phyloP scores from a whole-genome alignment of 306 rosid species.

The Ammopiptanthus mongolicus region DNA sequence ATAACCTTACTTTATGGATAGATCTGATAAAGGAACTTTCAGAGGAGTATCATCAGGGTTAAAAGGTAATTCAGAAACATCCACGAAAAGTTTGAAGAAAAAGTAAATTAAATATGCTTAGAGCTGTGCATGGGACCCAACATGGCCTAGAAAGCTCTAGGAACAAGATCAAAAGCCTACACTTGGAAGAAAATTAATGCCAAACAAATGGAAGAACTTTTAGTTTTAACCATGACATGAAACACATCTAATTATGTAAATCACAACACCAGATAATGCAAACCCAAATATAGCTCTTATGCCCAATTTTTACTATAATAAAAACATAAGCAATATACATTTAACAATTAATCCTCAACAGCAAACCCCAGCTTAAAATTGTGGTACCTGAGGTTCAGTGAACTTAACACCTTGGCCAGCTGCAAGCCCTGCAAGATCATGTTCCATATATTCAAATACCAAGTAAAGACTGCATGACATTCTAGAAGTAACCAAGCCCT shows the following conservation, averaged over 20 bases:
- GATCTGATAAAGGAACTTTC: conserved; percentile 24
- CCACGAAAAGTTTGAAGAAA: conserved; percentile 20
- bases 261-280: background rate
- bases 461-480: conserved; percentile 96
- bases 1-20: conserved; percentile 18
- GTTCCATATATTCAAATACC: conserved; percentile 96
- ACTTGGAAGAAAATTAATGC: conserved; percentile 20
- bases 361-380: conserved; percentile 14
- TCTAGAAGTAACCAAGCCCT: conserved; percentile 95
- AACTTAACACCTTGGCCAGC: conserved; percentile 78
- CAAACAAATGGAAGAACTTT: conserved; percentile 13
- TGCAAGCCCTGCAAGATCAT: conserved; percentile 94
- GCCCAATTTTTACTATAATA: conserved; percentile 31
- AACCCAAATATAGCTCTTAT: conserved; percentile 9
- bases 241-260: background rate
- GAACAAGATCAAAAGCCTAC: conserved; percentile 33
- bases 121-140: conserved; percentile 41
- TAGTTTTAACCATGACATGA: background rate
- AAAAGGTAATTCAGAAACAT: conserved; percentile 17
- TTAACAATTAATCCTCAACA: background rate
- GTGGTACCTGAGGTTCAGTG: conserved; percentile 86
- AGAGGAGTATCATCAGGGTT: conserved; percentile 13
- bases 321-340: background rate
- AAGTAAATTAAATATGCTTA: conserved; percentile 13
- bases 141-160: conserved; percentile 29